Evolutionary conservation across 306 rosid species (phyloP).

Genomic region (Datisca glomerata): DNA sequence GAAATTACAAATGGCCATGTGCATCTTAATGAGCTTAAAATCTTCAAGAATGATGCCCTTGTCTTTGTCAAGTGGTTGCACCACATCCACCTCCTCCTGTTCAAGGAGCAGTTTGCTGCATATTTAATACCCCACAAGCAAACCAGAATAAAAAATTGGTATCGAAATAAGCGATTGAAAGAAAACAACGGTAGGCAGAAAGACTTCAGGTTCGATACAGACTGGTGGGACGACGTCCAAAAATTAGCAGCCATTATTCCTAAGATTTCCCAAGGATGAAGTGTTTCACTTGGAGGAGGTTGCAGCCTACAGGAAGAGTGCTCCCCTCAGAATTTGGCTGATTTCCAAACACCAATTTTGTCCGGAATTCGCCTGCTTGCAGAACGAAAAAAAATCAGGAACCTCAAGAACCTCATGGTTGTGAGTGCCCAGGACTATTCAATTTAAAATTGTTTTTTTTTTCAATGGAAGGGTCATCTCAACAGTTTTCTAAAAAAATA

Average conservation of each 20-base stretch:
- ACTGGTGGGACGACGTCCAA: slow-evolving; percentile 94
- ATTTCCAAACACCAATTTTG: too few species aligned
- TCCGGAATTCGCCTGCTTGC: too few species aligned
- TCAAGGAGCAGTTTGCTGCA: slow-evolving; percentile 70
- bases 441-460: too few species aligned
- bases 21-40: slow-evolving; percentile 90
- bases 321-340: too few species aligned
- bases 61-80: slow-evolving; percentile 63
- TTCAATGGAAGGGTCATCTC: too few species aligned
- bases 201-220: slow-evolving; percentile 12
- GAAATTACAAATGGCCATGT: slow-evolving; percentile 69
- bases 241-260: slow-evolving; percentile 92
- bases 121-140: slow-evolving; percentile 12
- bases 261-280: too few species aligned
- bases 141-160: slow-evolving; percentile 3
- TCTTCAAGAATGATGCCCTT: slow-evolving; percentile 79
- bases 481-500: too few species aligned
- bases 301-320: too few species aligned
- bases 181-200: background rate
- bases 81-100: slow-evolving; percentile 89
- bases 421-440: too few species aligned
- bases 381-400: too few species aligned
- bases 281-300: too few species aligned
- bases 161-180: background rate
- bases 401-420: too few species aligned